Conservation (phyloP, 2,329 filamentous ascomycete species). For the Thelonectria discophora region DNA sequence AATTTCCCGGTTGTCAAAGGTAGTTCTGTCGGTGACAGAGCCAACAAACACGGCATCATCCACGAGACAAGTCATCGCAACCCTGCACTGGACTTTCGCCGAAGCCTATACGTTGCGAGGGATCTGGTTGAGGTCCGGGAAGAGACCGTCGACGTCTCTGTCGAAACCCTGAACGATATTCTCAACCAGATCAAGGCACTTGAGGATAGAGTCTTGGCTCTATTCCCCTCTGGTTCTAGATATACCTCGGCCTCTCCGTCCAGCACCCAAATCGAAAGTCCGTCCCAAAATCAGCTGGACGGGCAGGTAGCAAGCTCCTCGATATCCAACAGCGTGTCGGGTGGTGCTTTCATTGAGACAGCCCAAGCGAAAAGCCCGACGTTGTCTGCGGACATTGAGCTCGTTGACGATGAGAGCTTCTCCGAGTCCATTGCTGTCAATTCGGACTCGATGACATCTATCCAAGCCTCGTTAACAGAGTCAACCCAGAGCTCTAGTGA, state of each 20-base stretch:
- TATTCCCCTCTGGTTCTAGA: slow-evolving; percentile 37
- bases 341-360: slow-evolving; percentile 3
- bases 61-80: slow-evolving; percentile 26
- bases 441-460: neutral
- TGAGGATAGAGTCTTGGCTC: slow-evolving; percentile 40
- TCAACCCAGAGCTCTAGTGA: neutral
- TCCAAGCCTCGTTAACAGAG: neutral
- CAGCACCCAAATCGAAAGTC: neutral
- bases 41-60: slow-evolving; percentile 16
- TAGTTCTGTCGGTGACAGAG: slow-evolving; percentile 21
- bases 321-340: slow-evolving; percentile 7
- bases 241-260: slow-evolving; percentile 5
- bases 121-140: slow-evolving; percentile 40
- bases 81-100: slow-evolving; percentile 24
- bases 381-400: neutral
- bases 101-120: slow-evolving; percentile 30
- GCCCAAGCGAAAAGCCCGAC: neutral
- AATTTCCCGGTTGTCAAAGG: slow-evolving; percentile 21
- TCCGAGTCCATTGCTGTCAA: neutral
- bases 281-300: neutral
- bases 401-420: neutral
- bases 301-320: neutral
- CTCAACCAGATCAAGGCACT: slow-evolving; percentile 43
- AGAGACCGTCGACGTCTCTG: slow-evolving; percentile 39
- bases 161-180: slow-evolving; percentile 38